A percentile compares a stretch with the other conserved stretches of the same genome.
Evolutionary conservation across 2,329 filamentous ascomycete genomes (phyloP).

Genomic region (Dothistroma septosporum): DNA sequence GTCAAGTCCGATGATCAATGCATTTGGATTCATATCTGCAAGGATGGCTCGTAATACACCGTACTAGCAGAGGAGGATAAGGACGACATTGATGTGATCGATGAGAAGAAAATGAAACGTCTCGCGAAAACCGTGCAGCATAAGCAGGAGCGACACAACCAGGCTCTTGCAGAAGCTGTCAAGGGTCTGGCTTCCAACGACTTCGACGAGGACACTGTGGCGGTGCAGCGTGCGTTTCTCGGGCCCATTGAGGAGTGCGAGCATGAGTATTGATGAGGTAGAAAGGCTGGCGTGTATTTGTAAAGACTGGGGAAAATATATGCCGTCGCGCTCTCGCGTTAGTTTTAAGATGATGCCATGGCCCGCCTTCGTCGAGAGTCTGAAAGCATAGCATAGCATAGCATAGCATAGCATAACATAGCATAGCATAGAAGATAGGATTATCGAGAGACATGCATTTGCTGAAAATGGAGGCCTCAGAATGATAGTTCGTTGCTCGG

Average conservation of each 20-base stretch:
- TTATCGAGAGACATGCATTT: neutral
- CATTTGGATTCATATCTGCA: too few relatives aligned
- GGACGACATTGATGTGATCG: too few relatives aligned
- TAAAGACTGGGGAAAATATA: neutral
- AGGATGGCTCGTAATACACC: too few relatives aligned
- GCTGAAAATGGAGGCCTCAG: too few relatives aligned
- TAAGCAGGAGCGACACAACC: neutral
- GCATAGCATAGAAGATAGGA: neutral
- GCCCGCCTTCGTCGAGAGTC: neutral
- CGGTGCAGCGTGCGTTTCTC: neutral
- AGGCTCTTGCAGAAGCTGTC: neutral
- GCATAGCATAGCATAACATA: too few relatives aligned
- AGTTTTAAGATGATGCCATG: neutral
- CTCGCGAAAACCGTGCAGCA: neutral
- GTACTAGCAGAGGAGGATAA: too few relatives aligned
- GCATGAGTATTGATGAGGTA: neutral
- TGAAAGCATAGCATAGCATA: neutral
- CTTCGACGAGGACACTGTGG: neutral
- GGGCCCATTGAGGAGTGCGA: neutral
- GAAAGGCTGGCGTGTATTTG: neutral
- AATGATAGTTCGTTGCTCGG: too few relatives aligned
- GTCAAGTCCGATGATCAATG: too few relatives aligned
- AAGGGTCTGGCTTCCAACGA: neutral
- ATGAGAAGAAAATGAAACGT: too few relatives aligned
- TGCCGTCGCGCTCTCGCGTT: neutral